Evolutionary conservation across 1,139 yeast genomes (phyloP).

Genomic region (Yamadazyma buinensis): DNA sequence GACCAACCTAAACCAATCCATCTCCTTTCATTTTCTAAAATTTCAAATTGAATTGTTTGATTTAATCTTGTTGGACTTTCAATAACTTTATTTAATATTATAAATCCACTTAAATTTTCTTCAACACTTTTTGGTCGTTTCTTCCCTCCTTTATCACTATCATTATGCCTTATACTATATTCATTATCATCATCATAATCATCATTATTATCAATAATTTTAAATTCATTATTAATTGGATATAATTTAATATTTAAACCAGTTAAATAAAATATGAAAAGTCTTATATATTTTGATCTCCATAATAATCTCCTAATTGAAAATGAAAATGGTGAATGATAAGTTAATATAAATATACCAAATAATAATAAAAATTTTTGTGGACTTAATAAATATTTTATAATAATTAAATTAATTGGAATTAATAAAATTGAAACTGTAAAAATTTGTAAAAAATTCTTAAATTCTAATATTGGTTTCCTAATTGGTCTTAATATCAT

Average conservation of each 20-base stretch:
- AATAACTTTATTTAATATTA: conserved; percentile 35
- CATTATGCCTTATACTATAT: too few relatives aligned
- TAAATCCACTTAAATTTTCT: conserved; percentile 32
- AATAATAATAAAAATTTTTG: conserved; percentile 31
- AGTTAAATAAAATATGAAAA: conserved; percentile 39
- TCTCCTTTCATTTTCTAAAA: conserved; percentile 56
- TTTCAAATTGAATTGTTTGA: conserved; percentile 46
- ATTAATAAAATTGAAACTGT: conserved; percentile 35
- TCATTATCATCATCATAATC: conserved; percentile 9
- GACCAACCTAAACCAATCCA: conserved; percentile 66
- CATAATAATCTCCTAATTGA: conserved; percentile 49
- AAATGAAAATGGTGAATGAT: conserved; percentile 52
- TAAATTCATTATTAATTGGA: conserved; percentile 15
- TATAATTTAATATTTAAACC: conserved; percentile 36
- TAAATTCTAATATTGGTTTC: conserved; percentile 24
- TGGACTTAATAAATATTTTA: conserved; percentile 34
- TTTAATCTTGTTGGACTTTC: conserved; percentile 41
- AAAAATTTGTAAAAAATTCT: conserved; percentile 29
- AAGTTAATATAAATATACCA: conserved; percentile 43
- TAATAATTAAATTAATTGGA: conserved; percentile 43
- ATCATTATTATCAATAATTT: conserved; percentile 5
- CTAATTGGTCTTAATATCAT: conserved; percentile 41
- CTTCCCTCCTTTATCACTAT: background rate
- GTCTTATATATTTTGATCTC: conserved; percentile 49
- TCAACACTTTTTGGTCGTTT: conserved; percentile 5